phyloP scores from a whole-genome alignment of 2,329 filamentous ascomycete genomes.

The Alternaria solani region DNA sequence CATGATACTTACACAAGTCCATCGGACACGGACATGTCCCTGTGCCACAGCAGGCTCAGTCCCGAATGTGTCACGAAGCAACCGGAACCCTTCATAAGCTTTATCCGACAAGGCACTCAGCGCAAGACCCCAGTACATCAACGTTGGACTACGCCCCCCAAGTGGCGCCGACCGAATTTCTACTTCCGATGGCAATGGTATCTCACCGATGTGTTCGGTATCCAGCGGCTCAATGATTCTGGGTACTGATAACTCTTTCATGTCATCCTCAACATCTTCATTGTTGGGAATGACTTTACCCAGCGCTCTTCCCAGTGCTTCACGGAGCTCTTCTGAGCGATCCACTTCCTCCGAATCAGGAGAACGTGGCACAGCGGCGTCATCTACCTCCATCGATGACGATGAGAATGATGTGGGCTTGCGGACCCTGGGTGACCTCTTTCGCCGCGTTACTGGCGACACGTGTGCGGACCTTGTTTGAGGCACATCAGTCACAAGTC shows the following conservation, averaged over 20 bases:
- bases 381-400: constrained; percentile 15
- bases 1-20: constrained; percentile 43
- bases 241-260: constrained; percentile 11
- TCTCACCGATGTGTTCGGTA: constrained; percentile 26
- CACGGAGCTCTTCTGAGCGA: constrained; percentile 27
- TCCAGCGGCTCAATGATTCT: constrained; percentile 25
- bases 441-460: constrained; percentile 30
- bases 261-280: neutral
- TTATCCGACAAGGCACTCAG: constrained; percentile 33
- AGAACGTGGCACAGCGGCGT: constrained; percentile 14
- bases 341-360: constrained; percentile 30
- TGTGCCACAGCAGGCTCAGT: constrained; percentile 40
- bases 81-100: constrained; percentile 28
- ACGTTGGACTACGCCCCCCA: constrained; percentile 16
- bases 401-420: constrained; percentile 20
- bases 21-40: constrained; percentile 46
- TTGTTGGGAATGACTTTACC: constrained; percentile 5
- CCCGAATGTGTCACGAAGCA: constrained; percentile 34
- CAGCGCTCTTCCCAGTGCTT: constrained; percentile 29
- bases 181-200: constrained; percentile 29
- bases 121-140: constrained; percentile 33
- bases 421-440: constrained; percentile 17
- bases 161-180: constrained; percentile 29
- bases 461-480: constrained; percentile 31
- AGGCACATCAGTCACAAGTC: constrained; percentile 31